A percentile compares a stretch with the other conserved stretches of the same genome.
Conservation (phyloP, 2,329 filamentous ascomycete species). For the Pseudomassariella vexata region DNA sequence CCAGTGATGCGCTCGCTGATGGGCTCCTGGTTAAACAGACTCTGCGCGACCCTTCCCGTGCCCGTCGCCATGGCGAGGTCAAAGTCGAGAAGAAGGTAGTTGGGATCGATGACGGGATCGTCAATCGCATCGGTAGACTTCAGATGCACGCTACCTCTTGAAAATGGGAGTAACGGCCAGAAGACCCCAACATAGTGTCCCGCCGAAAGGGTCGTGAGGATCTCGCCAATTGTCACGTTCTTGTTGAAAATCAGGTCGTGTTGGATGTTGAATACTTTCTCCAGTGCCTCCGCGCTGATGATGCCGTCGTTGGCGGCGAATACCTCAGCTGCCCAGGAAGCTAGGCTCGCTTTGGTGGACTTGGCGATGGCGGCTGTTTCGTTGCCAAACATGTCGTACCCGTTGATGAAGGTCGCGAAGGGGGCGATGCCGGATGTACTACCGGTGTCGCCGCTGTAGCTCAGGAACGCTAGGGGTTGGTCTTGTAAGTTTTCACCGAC, state of each 20-base stretch:
- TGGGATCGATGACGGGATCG: conserved; percentile 30
- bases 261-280: conserved; percentile 36
- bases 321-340: conserved; percentile 24
- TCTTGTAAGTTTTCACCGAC: conserved; percentile 50
- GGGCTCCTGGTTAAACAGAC: conserved; percentile 25
- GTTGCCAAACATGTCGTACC: conserved; percentile 27
- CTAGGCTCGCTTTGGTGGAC: conserved; percentile 17
- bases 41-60: conserved; percentile 21
- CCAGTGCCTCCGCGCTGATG: conserved; percentile 25
- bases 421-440: conserved; percentile 16
- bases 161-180: conserved; percentile 32
- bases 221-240: conserved; percentile 39
- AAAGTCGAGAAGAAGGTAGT: conserved; percentile 28
- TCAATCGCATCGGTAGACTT: conserved; percentile 26
- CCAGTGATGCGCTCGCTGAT: conserved; percentile 12
- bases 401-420: conserved; percentile 28
- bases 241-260: conserved; percentile 41
- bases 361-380: conserved; percentile 15
- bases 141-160: conserved; percentile 35
- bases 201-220: conserved; percentile 29
- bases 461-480: conserved; percentile 31
- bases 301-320: conserved; percentile 18
- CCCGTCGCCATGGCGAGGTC: conserved; percentile 24
- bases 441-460: conserved; percentile 14
- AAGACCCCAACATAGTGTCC: conserved; percentile 28